Conservation (phyloP, 345 rosid genomes). For the Moricandia moricandioides region DNA sequence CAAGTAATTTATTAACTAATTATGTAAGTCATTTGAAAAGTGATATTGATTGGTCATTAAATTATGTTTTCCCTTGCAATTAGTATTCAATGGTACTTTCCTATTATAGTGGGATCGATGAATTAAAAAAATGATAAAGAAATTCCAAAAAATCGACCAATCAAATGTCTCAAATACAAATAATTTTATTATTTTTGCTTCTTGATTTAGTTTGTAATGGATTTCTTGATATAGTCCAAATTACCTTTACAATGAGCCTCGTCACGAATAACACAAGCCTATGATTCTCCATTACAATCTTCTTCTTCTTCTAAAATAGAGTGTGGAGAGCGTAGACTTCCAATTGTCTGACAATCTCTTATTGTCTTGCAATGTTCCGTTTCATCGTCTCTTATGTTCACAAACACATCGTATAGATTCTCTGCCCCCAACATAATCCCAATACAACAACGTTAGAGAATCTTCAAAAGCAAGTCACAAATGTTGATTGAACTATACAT, state of each 20-base stretch:
- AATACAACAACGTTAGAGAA: background rate
- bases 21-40: too few relatives aligned
- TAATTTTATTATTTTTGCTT: background rate
- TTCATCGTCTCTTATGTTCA: constrained; percentile 91
- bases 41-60: too few relatives aligned
- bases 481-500: too few relatives aligned
- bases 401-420: constrained; percentile 82
- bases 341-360: constrained; percentile 90
- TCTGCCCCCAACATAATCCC: constrained; percentile 41
- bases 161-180: too few relatives aligned
- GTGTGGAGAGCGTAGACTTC: constrained; percentile 85
- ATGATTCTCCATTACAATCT: constrained; percentile 34
- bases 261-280: constrained; percentile 36
- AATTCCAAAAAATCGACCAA: too few relatives aligned
- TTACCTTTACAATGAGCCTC: constrained; percentile 76
- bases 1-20: too few relatives aligned
- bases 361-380: constrained; percentile 98
- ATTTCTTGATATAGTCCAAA: constrained; percentile 73
- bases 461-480: background rate
- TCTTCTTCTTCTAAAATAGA: constrained; percentile 44
- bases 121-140: too few relatives aligned
- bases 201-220: constrained; percentile 35
- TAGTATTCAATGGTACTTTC: too few relatives aligned
- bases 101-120: too few relatives aligned
- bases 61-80: too few relatives aligned